Evolutionary conservation across 257 asterid species (phyloP).

Genomic region (Phtheirospermum japonicum): DNA sequence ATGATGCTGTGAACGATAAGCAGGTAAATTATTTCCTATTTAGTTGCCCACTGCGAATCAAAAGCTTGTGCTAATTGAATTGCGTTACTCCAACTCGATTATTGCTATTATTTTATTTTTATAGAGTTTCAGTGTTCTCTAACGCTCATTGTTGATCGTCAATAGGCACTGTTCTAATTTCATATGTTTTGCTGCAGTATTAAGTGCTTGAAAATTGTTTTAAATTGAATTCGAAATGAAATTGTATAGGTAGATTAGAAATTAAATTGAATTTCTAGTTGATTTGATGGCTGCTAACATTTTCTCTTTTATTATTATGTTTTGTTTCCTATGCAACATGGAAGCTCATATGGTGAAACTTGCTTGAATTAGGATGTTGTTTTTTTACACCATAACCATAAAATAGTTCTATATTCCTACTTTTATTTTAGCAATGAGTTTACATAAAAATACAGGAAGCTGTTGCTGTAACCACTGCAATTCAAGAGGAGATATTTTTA

Average conservation of each 20-base stretch:
- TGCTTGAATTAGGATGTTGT: too few species aligned
- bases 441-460: slow-evolving; percentile 55
- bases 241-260: not conserved
- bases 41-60: slow-evolving; percentile 1
- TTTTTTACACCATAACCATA: not conserved
- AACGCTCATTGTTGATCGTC: too few species aligned
- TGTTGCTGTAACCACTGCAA: slow-evolving; percentile 75
- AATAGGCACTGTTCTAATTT: slow-evolving; percentile 8
- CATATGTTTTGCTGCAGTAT: not conserved
- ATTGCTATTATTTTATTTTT: slow-evolving; percentile 1
- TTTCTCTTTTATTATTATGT: too few species aligned
- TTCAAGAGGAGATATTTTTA: slow-evolving; percentile 78
- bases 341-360: too few species aligned
- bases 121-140: not conserved
- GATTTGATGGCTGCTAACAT: not conserved
- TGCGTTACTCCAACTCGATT: slow-evolving; percentile 5
- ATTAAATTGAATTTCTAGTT: not conserved
- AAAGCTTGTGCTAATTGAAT: not conserved
- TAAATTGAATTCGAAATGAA: slow-evolving; percentile 3
- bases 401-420: not conserved
- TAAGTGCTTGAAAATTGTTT: not conserved
- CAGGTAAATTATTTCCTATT: slow-evolving; percentile 44
- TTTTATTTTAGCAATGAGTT: not conserved
- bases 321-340: too few species aligned
- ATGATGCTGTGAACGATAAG: slow-evolving; percentile 74